These are phyloP conservation scores for Beauveria australis DNA, from an alignment of 2,329 filamentous ascomycete genomes.

Conservation along the genomic window DNA sequence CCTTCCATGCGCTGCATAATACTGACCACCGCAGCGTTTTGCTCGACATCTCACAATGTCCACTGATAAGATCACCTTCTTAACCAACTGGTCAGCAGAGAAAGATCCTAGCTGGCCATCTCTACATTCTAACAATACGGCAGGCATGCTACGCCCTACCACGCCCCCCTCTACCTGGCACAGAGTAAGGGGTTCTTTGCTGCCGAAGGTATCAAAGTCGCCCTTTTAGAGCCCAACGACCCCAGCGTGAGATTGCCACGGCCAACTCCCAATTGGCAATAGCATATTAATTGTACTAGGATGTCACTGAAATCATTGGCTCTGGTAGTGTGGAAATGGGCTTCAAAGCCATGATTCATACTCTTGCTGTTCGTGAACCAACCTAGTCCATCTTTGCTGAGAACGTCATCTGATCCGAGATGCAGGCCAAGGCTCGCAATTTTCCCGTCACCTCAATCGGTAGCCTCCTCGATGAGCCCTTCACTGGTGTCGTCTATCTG, in stretches of 20 bases:
- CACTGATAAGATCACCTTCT: constrained; percentile 77
- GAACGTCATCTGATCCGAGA: constrained; percentile 2
- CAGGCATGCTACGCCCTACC: constrained; percentile 77
- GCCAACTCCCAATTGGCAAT: fast-evolving
- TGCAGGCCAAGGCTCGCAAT: constrained; percentile 62
- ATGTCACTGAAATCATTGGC: constrained; percentile 76
- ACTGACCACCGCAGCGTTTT: constrained; percentile 41
- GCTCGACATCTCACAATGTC: constrained; percentile 53
- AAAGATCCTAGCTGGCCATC: background rate
- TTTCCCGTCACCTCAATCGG: constrained; percentile 68
- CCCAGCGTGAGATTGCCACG: constrained; percentile 47
- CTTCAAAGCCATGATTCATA: constrained; percentile 81
- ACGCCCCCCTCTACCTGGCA: constrained; percentile 68
- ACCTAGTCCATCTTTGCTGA: background rate
- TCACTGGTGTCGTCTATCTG: constrained; percentile 71
- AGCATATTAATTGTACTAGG: constrained; percentile 30
- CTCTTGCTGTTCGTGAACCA: constrained; percentile 47
- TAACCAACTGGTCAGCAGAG: constrained; percentile 66
- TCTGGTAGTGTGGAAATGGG: constrained; percentile 68
- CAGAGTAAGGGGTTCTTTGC: constrained; percentile 69
- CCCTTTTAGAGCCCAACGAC: constrained; percentile 70
- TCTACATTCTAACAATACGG: constrained; percentile 10
- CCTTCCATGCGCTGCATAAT: constrained; percentile 22
- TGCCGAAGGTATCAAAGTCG: constrained; percentile 69
- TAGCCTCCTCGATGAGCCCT: constrained; percentile 70